A percentile compares a stretch with the other conserved stretches of the same genome.
Conservation (phyloP, 306 rosid species). For the Cucurbita moschata region DNA sequence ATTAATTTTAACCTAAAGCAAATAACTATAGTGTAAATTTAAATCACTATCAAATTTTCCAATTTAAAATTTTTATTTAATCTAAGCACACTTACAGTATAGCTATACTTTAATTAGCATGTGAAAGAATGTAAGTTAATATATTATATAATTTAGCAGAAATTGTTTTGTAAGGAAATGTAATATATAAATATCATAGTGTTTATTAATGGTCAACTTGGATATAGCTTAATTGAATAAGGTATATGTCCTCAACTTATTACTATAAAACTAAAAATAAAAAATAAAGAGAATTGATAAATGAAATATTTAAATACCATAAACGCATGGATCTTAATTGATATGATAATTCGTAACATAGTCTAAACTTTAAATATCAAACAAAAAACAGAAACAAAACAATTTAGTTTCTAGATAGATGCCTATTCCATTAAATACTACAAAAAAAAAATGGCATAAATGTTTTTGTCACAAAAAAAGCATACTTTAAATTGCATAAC, state of each 20-base stretch:
- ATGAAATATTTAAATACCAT: background rate
- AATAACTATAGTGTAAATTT: background rate
- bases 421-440: background rate
- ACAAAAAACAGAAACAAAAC: background rate
- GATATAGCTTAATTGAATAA: too few relatives aligned
- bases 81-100: background rate
- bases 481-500: background rate
- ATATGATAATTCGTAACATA: background rate
- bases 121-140: background rate
- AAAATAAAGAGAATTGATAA: background rate
- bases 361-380: background rate
- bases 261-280: background rate
- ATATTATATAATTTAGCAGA: background rate
- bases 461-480: background rate
- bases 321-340: background rate
- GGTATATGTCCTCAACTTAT: too few relatives aligned
- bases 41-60: background rate
- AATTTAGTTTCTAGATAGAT: background rate
- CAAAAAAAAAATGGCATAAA: background rate
- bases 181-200: background rate
- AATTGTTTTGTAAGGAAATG: background rate
- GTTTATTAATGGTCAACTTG: background rate
- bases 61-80: background rate
- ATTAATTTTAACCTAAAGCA: background rate
- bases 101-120: background rate